Percentiles rank a stretch among this genome's conserved stretches.
These are phyloP conservation scores for Penicillium occitanis DNA, from an alignment of 2,329 filamentous ascomycete genomes.

Conservation along the genomic window DNA sequence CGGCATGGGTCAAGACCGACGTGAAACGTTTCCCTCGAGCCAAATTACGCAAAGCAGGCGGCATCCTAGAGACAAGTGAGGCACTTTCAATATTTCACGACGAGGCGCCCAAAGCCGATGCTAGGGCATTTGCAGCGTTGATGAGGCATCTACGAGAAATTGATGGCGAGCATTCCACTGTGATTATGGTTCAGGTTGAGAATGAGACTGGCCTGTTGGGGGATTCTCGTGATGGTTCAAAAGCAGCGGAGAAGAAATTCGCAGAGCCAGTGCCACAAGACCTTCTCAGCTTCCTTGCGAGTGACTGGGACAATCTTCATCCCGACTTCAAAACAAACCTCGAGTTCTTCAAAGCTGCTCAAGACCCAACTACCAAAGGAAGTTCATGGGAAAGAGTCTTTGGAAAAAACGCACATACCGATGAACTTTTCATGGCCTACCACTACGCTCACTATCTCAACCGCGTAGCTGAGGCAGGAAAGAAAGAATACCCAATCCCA, in stretches of 20 bases:
- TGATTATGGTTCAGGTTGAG: constrained; percentile 60
- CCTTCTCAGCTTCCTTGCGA: neutral
- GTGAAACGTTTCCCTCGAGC: neutral
- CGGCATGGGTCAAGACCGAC: neutral
- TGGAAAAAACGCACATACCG: neutral
- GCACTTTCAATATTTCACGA: neutral
- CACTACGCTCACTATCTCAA: neutral
- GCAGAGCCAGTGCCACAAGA: neutral
- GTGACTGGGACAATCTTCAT: neutral
- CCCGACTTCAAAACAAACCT: neutral
- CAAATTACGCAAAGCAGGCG: neutral
- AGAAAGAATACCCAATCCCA: neutral
- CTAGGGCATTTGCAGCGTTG: neutral
- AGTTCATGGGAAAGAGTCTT: neutral
- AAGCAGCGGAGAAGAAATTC: constrained; percentile 30
- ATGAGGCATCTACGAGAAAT: neutral
- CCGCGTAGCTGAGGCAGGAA: neutral
- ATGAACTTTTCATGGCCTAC: neutral
- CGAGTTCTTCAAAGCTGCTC: neutral
- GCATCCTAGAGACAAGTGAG: neutral
- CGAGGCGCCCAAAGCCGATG: neutral
- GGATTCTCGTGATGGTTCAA: constrained; percentile 52
- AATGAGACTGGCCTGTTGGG: constrained; percentile 56
- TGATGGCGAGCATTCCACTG: constrained; percentile 44
- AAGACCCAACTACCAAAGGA: neutral